Conservation (phyloP, 2,329 filamentous ascomycete genomes). For the Fusarium udum region DNA sequence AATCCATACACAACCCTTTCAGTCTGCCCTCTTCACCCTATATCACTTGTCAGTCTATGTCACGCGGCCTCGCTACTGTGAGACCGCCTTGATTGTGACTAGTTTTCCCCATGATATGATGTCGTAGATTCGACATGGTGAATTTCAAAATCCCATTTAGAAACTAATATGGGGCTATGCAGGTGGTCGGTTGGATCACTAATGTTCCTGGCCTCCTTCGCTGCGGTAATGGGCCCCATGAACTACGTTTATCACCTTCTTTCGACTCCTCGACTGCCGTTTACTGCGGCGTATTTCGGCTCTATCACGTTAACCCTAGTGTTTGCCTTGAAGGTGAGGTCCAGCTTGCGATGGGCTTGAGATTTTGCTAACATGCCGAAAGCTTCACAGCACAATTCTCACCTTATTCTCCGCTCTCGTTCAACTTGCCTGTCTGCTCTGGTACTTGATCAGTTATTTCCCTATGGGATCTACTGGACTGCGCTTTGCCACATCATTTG, state of each 20-base stretch:
- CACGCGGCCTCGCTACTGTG: conserved; percentile 22
- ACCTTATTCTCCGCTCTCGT: conserved; percentile 85
- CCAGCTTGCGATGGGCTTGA: not conserved
- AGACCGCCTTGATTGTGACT: conserved; percentile 20
- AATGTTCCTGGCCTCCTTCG: conserved; percentile 91
- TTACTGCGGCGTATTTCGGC: conserved; percentile 94
- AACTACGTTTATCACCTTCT: conserved; percentile 85
- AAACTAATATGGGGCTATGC: conserved; percentile 43
- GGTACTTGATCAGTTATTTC: conserved; percentile 98
- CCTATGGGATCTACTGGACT: conserved; percentile 94
- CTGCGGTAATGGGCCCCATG: conserved; percentile 90
- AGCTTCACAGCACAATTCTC: conserved; percentile 86
- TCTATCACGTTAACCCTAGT: conserved; percentile 90
- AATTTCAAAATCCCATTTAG: conserved; percentile 22
- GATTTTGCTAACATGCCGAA: conserved; percentile 28
- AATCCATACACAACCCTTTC: conserved; percentile 4
- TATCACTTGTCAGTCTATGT: conserved; percentile 22
- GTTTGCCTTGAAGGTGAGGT: conserved; percentile 89
- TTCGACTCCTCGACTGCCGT: conserved; percentile 85
- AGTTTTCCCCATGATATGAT: conserved; percentile 26
- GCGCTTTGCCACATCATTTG: conserved; percentile 86
- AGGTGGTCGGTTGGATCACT: conserved; percentile 96
- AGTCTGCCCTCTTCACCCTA: conserved; percentile 3
- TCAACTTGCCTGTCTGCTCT: conserved; percentile 83
- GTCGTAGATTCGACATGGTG: conserved; percentile 22